Percentiles rank a stretch among this genome's conserved stretches.
These are phyloP conservation scores for Fusarium siculi DNA, from an alignment of 2,329 filamentous ascomycete genomes.

Conservation along the genomic window DNA sequence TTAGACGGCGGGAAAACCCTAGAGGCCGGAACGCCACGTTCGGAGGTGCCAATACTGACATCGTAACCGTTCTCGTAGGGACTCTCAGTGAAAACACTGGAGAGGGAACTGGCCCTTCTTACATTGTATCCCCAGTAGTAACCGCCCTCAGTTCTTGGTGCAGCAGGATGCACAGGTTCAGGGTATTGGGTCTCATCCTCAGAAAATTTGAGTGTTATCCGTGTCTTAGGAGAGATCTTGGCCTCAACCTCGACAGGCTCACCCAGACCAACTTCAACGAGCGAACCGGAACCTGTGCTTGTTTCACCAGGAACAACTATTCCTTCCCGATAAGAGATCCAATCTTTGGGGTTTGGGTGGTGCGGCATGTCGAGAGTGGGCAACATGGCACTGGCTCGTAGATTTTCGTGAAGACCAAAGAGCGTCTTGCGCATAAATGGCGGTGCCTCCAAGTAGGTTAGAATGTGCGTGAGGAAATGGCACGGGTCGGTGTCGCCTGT, in stretches of 20 bases:
- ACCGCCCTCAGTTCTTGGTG: slow-evolving; percentile 78
- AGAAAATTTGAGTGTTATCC: slow-evolving; percentile 77
- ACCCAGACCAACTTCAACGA: slow-evolving; percentile 68
- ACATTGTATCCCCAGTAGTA: slow-evolving; percentile 90
- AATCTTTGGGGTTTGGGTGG: slow-evolving; percentile 80
- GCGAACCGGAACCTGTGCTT: slow-evolving; percentile 59
- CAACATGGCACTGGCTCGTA: too few species aligned
- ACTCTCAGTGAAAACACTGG: slow-evolving; percentile 80
- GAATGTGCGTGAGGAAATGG: slow-evolving; percentile 81
- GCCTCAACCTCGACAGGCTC: slow-evolving; percentile 66
- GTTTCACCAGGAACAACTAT: slow-evolving; percentile 66
- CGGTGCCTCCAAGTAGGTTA: slow-evolving; percentile 86
- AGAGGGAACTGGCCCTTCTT: slow-evolving; percentile 72
- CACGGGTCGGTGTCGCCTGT: slow-evolving; percentile 80
- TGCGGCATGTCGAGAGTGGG: slow-evolving; percentile 87
- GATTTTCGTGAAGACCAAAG: too few species aligned
- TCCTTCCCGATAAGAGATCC: slow-evolving; percentile 83
- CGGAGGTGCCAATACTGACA: slow-evolving; percentile 83
- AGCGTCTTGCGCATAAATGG: slow-evolving; percentile 85
- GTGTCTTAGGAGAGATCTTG: slow-evolving; percentile 74
- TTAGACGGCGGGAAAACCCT: slow-evolving; percentile 57
- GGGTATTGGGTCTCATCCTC: slow-evolving; percentile 57
- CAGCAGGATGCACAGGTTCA: slow-evolving; percentile 72
- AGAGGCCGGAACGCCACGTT: slow-evolving; percentile 71
- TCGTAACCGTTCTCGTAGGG: slow-evolving; percentile 83